These are phyloP conservation scores for Acmispon strigosus DNA, from an alignment of 306 rosid genomes.

Conservation along the genomic window DNA sequence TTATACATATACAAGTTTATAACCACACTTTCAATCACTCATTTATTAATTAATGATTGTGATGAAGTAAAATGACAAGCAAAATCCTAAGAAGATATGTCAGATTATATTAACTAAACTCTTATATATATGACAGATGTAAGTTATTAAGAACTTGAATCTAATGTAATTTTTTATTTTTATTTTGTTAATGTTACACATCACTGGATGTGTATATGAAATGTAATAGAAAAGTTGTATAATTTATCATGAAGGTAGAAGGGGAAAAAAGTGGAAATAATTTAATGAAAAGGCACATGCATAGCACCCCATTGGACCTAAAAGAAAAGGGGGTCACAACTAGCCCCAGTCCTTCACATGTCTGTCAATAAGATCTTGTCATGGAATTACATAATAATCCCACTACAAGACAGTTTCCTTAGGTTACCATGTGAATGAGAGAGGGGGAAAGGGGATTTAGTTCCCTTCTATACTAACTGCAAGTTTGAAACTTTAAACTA, in stretches of 20 bases:
- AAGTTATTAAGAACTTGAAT: not conserved
- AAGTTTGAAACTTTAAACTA: conserved; percentile 37
- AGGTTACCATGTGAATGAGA: conserved; percentile 63
- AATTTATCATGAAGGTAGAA: not conserved
- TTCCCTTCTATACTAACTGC: conserved; percentile 36
- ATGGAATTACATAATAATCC: conserved; percentile 30
- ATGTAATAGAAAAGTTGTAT: not conserved
- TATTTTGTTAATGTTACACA: not conserved
- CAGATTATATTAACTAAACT: too few species aligned
- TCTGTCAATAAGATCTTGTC: conserved; percentile 55
- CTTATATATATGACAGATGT: not conserved
- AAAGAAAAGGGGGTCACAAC: conserved; percentile 39
- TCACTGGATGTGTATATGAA: not conserved
- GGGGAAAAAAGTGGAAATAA: conserved; percentile 11
- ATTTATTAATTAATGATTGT: too few species aligned
- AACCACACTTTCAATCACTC: too few species aligned
- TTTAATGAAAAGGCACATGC: conserved; percentile 61
- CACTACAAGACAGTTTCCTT: conserved; percentile 51
- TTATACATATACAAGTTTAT: too few species aligned
- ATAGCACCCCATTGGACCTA: conserved; percentile 62
- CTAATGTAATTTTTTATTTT: not conserved
- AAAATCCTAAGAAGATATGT: too few species aligned
- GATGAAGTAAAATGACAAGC: too few species aligned
- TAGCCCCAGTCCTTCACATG: conserved; percentile 63
- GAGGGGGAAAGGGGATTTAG: conserved; percentile 17